These are phyloP conservation scores for Entomortierella lignicola DNA, from an alignment of 192 early-diverging fungal species.

Conservation along the genomic window DNA sequence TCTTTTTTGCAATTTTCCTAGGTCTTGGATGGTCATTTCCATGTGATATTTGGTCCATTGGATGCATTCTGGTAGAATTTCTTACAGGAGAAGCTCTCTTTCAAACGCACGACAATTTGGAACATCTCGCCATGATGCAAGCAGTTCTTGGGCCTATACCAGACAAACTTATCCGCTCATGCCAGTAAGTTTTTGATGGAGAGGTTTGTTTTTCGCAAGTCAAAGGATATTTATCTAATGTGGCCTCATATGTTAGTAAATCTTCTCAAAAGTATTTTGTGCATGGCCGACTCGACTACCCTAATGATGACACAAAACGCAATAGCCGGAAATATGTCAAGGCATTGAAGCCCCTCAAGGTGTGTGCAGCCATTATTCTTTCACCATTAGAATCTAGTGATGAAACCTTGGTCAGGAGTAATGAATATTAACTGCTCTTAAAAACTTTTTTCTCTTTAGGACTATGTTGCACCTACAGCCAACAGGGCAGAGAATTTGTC, in stretches of 20 bases:
- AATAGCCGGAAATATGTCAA: slow-evolving; percentile 73
- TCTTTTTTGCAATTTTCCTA: slow-evolving; percentile 6
- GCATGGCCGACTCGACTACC: slow-evolving; percentile 62
- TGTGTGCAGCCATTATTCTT: slow-evolving; percentile 13
- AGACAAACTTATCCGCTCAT: slow-evolving; percentile 64
- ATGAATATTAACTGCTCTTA: too few relatives aligned
- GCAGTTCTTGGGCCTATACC: slow-evolving; percentile 87
- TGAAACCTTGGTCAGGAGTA: too few relatives aligned
- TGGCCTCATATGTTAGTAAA: slow-evolving; percentile 34
- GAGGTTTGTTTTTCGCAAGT: background rate
- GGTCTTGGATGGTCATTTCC: slow-evolving; percentile 93
- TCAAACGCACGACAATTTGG: slow-evolving; percentile 97
- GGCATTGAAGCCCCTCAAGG: slow-evolving; percentile 65
- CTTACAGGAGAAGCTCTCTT: slow-evolving; percentile 96
- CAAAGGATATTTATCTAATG: background rate
- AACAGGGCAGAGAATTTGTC: slow-evolving; percentile 59
- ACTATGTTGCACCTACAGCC: slow-evolving; percentile 44
- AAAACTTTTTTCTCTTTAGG: slow-evolving; percentile 8
- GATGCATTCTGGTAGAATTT: slow-evolving; percentile 97
- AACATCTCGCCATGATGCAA: slow-evolving; percentile 98
- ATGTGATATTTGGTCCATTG: slow-evolving; percentile 98
- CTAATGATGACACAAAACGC: slow-evolving; percentile 63
- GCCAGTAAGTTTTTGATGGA: slow-evolving; percentile 34
- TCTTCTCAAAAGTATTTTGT: slow-evolving; percentile 66
- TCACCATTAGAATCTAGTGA: background rate